Base-by-base conservation (phyloP, 164 flowering plant species). In the Magnolia sinica region DNA sequence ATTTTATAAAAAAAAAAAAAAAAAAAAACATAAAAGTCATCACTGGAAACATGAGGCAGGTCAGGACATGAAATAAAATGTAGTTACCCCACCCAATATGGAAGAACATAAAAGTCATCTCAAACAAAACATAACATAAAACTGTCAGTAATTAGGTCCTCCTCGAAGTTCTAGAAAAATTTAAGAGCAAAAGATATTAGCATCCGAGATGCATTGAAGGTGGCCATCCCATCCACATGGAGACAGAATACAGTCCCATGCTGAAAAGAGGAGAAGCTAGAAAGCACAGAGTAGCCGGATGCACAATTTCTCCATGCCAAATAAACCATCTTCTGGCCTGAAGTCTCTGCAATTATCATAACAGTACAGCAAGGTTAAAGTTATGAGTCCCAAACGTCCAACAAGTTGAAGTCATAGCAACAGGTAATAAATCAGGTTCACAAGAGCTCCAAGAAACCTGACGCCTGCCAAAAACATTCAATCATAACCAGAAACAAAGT, bases 331-430 rank as follows among this genome's bases (percentile, higher is more conserved):
- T 50, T 64, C 19, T n/a, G 68, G 73, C 71, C 77, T 66, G n/a
- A 68, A 68, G 68, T 88, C 86, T 89, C 98, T 95, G 98, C 98
- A 94, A 89, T 87, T 89, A 82, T 89, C 91, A 92, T 87, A 91
- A 95, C 92, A 95, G 88, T 81, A 93, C 87, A 92, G 86, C 93
- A 92, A 94, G 90, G 91, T 91, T 92, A 91, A 67, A 88, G 93
- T 86, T 80, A 89, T 89, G 91, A 92, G 96, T 91, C 96, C 87
- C 88, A 92, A 94, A 94, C 92, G 89, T 91, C 95, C 92, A 94
- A 89, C 86, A 86, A 85, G 85, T 80, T 76, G 82, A 86, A 87
- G 85, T 82, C 93, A 92, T 88, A 89, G 89, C 91, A 87, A 90
- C 84, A 86, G 87, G 90, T 85, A 83, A 88, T 87, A 86, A 89